Evolutionary conservation across 116 monocot genomes (phyloP).

Genomic region (Zostera marina): DNA sequence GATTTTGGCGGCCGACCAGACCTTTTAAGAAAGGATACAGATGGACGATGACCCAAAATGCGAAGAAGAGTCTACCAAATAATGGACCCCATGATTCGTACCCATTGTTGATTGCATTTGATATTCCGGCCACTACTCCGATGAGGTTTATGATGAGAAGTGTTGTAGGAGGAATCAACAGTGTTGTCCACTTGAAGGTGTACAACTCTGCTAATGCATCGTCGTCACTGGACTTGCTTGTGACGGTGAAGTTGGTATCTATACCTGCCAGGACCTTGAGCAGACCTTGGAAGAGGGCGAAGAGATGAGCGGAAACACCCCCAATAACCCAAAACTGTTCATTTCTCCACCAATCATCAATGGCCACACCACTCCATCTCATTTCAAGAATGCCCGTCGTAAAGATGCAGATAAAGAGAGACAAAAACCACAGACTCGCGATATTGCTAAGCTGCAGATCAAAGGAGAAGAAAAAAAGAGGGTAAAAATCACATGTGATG

Average conservation of each 20-base stretch:
- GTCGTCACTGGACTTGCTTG: neutral
- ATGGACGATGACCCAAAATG: conserved; percentile 3
- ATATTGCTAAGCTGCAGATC: conserved; percentile 4
- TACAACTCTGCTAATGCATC: conserved; percentile 1
- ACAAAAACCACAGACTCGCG: conserved; percentile 3
- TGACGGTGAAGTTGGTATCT: neutral
- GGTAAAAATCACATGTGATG: too few relatives aligned
- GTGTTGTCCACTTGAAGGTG: conserved; percentile 3
- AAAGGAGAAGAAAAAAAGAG: conserved; percentile 15
- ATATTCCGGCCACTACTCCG: conserved; percentile 1
- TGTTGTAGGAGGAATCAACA: neutral
- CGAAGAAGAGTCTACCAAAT: conserved; percentile 4
- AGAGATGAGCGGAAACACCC: too few relatives aligned
- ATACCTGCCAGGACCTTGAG: too few relatives aligned
- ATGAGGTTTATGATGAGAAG: neutral
- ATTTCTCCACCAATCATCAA: too few relatives aligned
- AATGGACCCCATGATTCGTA: conserved; percentile 4
- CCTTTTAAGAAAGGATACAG: conserved; percentile 4
- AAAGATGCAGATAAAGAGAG: conserved; percentile 3
- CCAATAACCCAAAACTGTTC: too few relatives aligned
- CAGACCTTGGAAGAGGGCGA: too few relatives aligned
- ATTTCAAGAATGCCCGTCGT: conserved; percentile 2
- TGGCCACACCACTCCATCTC: conserved; percentile 4
- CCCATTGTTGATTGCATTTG: conserved; percentile 7
- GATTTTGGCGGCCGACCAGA: neutral